These are phyloP conservation scores for Pythium inflatum DNA, from an alignment of 352 stramenopile genomes.

Conservation along the genomic window DNA sequence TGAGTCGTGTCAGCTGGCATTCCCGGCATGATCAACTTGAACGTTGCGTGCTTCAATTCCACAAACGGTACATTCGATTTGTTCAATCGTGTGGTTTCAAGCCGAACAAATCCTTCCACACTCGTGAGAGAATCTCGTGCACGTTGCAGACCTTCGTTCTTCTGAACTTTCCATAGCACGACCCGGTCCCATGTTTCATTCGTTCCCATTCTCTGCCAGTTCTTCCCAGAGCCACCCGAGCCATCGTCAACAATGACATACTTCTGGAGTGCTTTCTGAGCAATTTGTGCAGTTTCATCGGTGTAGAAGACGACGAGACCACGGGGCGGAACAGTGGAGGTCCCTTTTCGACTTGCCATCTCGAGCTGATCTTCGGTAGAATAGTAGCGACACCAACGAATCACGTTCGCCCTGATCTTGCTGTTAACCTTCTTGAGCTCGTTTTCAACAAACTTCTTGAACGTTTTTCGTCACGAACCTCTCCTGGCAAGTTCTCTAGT, in stretches of 20 bases:
- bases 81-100: not conserved
- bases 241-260: not conserved
- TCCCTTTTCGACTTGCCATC: not conserved
- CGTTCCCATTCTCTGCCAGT: not conserved
- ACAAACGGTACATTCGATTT: not conserved
- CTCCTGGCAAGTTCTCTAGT: not conserved
- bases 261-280: not conserved
- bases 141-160: not conserved
- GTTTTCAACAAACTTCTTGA: not conserved
- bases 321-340: not conserved
- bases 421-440: not conserved
- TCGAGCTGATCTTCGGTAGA: not conserved
- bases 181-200: conserved; percentile 2
- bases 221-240: not conserved
- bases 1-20: not conserved
- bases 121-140: not conserved
- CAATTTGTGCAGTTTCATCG: not conserved
- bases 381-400: not conserved
- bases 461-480: not conserved
- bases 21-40: not conserved
- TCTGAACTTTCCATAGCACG: not conserved
- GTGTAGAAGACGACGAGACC: not conserved
- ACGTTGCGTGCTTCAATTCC: not conserved
- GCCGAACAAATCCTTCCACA: not conserved
- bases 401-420: not conserved